Evolutionary conservation across 352 stramenopile genomes (phyloP).

Genomic region (Globisporangium canariense): DNA sequence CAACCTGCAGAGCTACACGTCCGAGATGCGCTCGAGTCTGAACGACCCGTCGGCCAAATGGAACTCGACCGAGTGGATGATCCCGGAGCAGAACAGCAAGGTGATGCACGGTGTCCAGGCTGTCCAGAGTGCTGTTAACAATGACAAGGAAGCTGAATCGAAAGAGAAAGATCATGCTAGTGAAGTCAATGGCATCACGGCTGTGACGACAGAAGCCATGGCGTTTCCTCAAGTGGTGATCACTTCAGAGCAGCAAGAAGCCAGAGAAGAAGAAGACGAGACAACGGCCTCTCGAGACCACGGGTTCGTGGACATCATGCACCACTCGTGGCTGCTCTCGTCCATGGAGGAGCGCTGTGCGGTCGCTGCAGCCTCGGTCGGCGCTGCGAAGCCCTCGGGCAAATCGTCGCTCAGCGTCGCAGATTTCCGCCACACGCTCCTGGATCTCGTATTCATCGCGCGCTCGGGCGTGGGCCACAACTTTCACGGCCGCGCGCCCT

Average conservation of each 20-base stretch:
- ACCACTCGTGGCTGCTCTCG: slow-evolving; percentile 66
- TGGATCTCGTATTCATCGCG: slow-evolving; percentile 69
- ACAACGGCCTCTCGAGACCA: slow-evolving; percentile 16
- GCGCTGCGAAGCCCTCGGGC: slow-evolving; percentile 16
- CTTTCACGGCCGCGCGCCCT: slow-evolving; percentile 38
- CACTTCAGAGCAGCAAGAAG: background rate
- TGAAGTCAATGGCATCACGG: background rate
- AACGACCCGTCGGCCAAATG: slow-evolving; percentile 7
- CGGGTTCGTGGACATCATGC: slow-evolving; percentile 74
- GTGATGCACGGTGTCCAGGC: slow-evolving; percentile 3
- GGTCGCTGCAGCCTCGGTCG: slow-evolving; percentile 30
- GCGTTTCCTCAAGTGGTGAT: background rate
- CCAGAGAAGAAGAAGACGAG: slow-evolving; percentile 1
- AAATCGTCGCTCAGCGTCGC: slow-evolving; percentile 27
- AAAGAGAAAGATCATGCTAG: background rate
- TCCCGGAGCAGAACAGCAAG: slow-evolving; percentile 2
- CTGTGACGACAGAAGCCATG: background rate
- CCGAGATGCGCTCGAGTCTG: slow-evolving; percentile 14
- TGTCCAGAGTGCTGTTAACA: background rate
- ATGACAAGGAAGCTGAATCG: background rate
- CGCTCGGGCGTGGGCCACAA: slow-evolving; percentile 54
- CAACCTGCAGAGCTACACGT: slow-evolving; percentile 16
- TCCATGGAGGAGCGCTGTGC: slow-evolving; percentile 63
- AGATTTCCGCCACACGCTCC: slow-evolving; percentile 48
- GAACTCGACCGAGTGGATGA: slow-evolving; percentile 13